Evolutionary conservation across 2,329 filamentous ascomycete genomes (phyloP).

Genomic region (Ceratocystis alfenasii): DNA sequence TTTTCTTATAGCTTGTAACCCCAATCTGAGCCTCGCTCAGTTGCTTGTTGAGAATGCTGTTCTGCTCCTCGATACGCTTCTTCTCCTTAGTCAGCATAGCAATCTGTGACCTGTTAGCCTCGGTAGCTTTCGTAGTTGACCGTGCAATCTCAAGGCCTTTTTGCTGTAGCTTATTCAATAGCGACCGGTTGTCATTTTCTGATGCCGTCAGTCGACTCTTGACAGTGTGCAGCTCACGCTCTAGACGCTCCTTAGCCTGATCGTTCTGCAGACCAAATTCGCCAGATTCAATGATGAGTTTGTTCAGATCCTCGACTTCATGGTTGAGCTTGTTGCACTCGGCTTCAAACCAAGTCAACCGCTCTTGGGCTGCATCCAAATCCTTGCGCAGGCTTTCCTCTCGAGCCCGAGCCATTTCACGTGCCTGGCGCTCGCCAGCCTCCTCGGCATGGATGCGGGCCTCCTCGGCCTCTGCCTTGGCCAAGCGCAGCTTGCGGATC

Average conservation of each 20-base stretch:
- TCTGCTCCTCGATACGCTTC: slow-evolving; percentile 68
- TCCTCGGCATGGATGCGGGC: slow-evolving; percentile 72
- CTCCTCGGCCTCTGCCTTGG: slow-evolving; percentile 76
- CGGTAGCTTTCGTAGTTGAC: slow-evolving; percentile 72
- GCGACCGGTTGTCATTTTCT: slow-evolving; percentile 86
- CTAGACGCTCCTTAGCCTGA: slow-evolving; percentile 83
- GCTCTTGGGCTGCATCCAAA: slow-evolving; percentile 63
- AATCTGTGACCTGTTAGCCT: slow-evolving; percentile 68
- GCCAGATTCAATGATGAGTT: slow-evolving; percentile 77
- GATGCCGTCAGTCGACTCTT: slow-evolving; percentile 82
- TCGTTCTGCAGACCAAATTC: slow-evolving; percentile 83
- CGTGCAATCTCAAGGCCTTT: slow-evolving; percentile 94
- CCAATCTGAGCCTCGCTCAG: slow-evolving; percentile 74
- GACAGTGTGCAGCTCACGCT: slow-evolving; percentile 80
- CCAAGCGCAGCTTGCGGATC: slow-evolving; percentile 66
- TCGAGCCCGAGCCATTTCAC: slow-evolving; percentile 64
- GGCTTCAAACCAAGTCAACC: slow-evolving; percentile 65
- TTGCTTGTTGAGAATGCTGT: slow-evolving; percentile 67
- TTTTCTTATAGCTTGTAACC: slow-evolving; percentile 78
- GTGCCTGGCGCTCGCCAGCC: slow-evolving; percentile 67
- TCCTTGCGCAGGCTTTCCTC: slow-evolving; percentile 68
- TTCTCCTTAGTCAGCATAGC: slow-evolving; percentile 72
- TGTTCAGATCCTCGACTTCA: slow-evolving; percentile 75
- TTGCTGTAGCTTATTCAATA: slow-evolving; percentile 96
- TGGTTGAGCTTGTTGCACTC: slow-evolving; percentile 65